Evolutionary conservation across 805 yeast species (phyloP).

Genomic region (Saccharomyces mikatae): DNA sequence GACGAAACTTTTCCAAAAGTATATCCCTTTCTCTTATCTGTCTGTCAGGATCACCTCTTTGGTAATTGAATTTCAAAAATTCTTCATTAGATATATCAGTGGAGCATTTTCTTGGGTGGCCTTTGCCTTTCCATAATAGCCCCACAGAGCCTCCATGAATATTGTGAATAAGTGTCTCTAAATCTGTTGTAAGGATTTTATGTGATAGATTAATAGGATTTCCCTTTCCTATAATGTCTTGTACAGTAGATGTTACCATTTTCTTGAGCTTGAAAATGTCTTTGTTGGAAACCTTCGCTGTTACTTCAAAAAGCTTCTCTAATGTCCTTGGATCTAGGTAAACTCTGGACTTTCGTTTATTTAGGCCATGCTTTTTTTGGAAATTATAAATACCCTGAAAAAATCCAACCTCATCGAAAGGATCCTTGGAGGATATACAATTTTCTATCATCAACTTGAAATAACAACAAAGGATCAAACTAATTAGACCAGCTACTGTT

Average conservation of each 20-base stretch:
- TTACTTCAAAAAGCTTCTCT: conserved; percentile 39
- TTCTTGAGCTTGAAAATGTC: conserved; percentile 49
- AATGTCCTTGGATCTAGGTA: conserved; percentile 52
- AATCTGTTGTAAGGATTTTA: conserved; percentile 34
- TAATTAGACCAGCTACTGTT: conserved; percentile 72
- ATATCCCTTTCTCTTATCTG: neutral
- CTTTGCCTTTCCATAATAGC: conserved; percentile 46
- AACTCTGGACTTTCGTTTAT: conserved; percentile 34
- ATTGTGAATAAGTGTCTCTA: conserved; percentile 26
- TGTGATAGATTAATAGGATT: conserved; percentile 29
- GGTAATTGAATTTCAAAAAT: conserved; percentile 12
- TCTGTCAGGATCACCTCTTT: conserved; percentile 20
- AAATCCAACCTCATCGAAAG: conserved; percentile 67
- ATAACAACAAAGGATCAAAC: conserved; percentile 62
- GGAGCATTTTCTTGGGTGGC: conserved; percentile 31
- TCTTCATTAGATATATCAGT: conserved; percentile 4
- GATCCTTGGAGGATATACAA: conserved; percentile 66
- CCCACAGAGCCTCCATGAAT: conserved; percentile 31
- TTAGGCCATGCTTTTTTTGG: conserved; percentile 58
- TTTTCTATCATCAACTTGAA: conserved; percentile 54
- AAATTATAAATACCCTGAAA: conserved; percentile 62
- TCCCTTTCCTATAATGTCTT: conserved; percentile 46
- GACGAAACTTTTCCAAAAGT: neutral
- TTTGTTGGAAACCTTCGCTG: conserved; percentile 37
- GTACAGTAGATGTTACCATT: conserved; percentile 66